Evolutionary conservation across 2,329 filamentous ascomycete species (phyloP), one percentile per base, ranked within the genome.

Genomic region (Fusarium virguliforme): DNA sequence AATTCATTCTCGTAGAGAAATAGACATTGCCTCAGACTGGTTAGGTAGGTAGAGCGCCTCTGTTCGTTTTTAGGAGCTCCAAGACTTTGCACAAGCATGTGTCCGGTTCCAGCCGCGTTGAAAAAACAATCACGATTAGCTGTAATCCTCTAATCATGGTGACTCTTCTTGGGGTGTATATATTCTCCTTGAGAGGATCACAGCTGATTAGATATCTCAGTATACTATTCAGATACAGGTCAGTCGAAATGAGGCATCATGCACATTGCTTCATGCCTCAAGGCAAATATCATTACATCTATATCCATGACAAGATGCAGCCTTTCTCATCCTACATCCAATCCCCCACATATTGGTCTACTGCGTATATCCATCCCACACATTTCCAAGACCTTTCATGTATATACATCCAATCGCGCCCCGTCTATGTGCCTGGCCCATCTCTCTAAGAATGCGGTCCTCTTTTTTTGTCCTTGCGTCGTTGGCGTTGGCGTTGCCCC

Each of bases 341-440:
- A 18, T 24, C 55, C 32, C 57, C 57, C 38, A 22, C 57, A 60
- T 38, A 24, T 51, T 22, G 43, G 22, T 60, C 43, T 38, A 51
- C 34, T 35, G 18, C 34, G 32, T 37, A 54, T 26, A 60, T 26
- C 24, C 32, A 37, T 50, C 34, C 64, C 58, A 41, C 60, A 66
- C 58, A 60, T 30, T 48, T 54, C 57, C 41, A 55, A 62, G 46
- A 60, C 59, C 53, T 43, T 54, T 15, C 58, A 41, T 32, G 35
- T 64, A 51, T 64, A 50, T 72, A 70, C 62, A 70, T 46, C 65
- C 71, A 53, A 41, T 43, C 62, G 24, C 65, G 32, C 58, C n/a
- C 43, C 62, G 55, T 72, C 69, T 72, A 72, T 71, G 65, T 72
- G 62, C 62, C 34, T 40, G 54, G 40, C 43, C 55, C 65, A 67